phyloP scores from a whole-genome alignment of 176 grass and related monocot species.

The Raddia guianensis region DNA sequence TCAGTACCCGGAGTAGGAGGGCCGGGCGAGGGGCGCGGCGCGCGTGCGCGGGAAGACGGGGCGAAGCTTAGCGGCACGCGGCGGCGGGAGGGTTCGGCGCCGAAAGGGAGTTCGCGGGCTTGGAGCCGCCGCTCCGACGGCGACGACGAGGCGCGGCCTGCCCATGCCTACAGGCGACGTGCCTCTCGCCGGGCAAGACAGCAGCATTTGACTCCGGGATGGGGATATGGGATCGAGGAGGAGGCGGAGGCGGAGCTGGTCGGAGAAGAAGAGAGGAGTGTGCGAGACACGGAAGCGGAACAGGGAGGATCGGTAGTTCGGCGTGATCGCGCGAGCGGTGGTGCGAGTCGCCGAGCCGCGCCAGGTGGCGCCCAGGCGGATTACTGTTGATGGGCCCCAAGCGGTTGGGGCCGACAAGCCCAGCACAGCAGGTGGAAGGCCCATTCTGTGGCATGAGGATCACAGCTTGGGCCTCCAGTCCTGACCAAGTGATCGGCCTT shows the following conservation, averaged over 20 bases:
- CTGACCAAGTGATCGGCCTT: no score
- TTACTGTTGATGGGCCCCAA: background rate
- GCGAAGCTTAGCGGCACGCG: background rate
- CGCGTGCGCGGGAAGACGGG: background rate
- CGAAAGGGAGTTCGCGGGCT: background rate
- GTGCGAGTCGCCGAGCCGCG: conserved; percentile 1
- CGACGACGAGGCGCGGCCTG: background rate
- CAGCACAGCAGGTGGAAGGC: background rate
- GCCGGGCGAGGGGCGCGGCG: background rate
- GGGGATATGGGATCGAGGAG: no score
- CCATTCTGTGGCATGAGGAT: background rate
- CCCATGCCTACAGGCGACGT: background rate
- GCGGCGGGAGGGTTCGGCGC: background rate
- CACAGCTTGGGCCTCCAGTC: no score
- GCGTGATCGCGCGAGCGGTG: background rate
- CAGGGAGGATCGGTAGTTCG: background rate
- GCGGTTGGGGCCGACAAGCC: background rate
- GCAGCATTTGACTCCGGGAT: background rate
- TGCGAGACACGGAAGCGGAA: background rate
- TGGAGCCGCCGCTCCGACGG: background rate
- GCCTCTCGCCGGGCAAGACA: background rate
- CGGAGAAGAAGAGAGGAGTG: background rate
- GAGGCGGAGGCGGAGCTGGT: background rate
- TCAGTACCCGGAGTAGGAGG: conserved; percentile 33
- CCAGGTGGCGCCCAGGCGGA: background rate